A percentile compares a stretch with the other conserved stretches of the same genome.
Evolutionary conservation across 352 stramenopile species (phyloP).

Genomic region (Peronospora tabacina): DNA sequence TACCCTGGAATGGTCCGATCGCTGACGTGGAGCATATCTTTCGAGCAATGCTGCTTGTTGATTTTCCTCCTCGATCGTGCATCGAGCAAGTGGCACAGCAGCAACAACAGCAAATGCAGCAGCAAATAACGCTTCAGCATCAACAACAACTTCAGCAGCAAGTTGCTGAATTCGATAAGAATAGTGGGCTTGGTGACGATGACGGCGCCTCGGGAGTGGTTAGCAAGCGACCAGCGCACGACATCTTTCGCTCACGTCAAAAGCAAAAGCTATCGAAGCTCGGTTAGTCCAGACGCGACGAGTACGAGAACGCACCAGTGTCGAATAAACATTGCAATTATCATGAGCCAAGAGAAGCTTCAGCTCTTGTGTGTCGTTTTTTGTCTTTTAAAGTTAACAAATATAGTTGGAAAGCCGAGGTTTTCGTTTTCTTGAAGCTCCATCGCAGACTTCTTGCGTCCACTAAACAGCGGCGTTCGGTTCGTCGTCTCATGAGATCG

Average conservation of each 20-base stretch:
- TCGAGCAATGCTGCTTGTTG: constrained; percentile 71
- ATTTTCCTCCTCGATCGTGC: constrained; percentile 64
- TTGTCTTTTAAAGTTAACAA: constrained; percentile 41
- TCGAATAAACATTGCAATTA: constrained; percentile 7
- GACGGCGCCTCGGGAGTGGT: constrained; percentile 43
- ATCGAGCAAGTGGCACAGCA: constrained; percentile 68
- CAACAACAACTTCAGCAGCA: constrained; percentile 50
- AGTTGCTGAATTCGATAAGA: constrained; percentile 38
- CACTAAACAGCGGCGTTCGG: neutral
- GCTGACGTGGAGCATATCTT: constrained; percentile 83
- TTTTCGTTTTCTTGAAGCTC: constrained; percentile 32
- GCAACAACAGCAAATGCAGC: constrained; percentile 55
- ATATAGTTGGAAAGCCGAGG: constrained; percentile 30
- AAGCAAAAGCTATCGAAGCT: constrained; percentile 83
- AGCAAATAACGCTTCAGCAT: constrained; percentile 46
- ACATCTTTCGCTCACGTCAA: constrained; percentile 80
- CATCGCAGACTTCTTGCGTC: constrained; percentile 11
- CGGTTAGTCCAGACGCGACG: constrained; percentile 24
- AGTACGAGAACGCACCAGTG: constrained; percentile 10
- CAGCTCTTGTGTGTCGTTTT: constrained; percentile 30
- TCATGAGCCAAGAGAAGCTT: constrained; percentile 1
- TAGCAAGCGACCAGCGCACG: constrained; percentile 77
- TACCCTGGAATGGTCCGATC: constrained; percentile 84
- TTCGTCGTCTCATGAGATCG: constrained; percentile 12
- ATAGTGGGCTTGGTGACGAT: constrained; percentile 39